Evolutionary conservation across 768 basidiomycete species (phyloP).

Genomic region (Mycena latifolia): DNA sequence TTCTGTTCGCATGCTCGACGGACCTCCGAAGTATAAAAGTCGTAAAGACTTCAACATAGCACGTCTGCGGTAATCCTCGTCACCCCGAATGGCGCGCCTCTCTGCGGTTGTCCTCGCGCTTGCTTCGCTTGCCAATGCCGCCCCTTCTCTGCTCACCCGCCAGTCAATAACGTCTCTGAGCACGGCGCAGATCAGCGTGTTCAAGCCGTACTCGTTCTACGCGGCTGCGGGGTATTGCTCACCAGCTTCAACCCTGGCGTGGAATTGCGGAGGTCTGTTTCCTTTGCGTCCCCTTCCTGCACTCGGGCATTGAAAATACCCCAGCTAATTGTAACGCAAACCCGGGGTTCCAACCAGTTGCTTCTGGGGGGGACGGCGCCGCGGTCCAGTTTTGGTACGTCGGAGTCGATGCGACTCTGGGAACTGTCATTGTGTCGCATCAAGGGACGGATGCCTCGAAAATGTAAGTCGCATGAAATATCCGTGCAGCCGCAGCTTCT

Average conservation of each 20-base stretch:
- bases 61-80: too few species aligned
- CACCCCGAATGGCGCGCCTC: slow-evolving; percentile 16
- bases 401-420: slow-evolving; percentile 52
- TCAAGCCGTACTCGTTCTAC: slow-evolving; percentile 62
- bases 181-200: slow-evolving; percentile 54
- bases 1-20: too few species aligned
- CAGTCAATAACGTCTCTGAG: slow-evolving; percentile 55
- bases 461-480: slow-evolving; percentile 42
- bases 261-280: slow-evolving; percentile 64
- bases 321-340: slow-evolving; percentile 62
- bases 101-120: slow-evolving; percentile 28
- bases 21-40: too few species aligned
- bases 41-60: too few species aligned
- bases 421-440: slow-evolving; percentile 52
- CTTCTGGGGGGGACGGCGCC: slow-evolving; percentile 62
- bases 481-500: background rate
- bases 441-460: slow-evolving; percentile 49
- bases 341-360: slow-evolving; percentile 59
- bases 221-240: slow-evolving; percentile 66
- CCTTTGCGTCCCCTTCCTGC: background rate
- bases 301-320: background rate
- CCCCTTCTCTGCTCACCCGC: slow-evolving; percentile 45
- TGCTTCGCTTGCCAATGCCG: slow-evolving; percentile 30
- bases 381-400: slow-evolving; percentile 61
- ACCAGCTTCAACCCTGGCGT: slow-evolving; percentile 55